Evolutionary conservation across 2,329 filamentous ascomycete species (phyloP).

Genomic region (Aureobasidium sp.): DNA sequence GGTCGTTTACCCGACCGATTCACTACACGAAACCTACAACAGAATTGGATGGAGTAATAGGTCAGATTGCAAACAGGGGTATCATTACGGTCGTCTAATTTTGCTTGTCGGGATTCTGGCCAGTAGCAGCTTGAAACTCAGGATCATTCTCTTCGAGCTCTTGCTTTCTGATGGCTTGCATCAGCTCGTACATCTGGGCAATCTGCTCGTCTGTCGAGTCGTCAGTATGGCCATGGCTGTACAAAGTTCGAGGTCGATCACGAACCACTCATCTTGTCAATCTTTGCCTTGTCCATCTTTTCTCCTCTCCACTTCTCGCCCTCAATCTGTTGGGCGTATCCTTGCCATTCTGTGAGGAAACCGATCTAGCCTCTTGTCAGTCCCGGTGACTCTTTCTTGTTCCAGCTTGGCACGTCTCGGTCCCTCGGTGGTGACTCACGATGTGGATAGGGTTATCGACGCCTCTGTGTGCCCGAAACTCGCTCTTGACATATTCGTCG

Average conservation of each 20-base stretch:
- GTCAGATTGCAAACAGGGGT: background rate
- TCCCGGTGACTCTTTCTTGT: background rate
- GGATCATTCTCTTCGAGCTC: constrained; percentile 43
- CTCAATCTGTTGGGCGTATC: constrained; percentile 88
- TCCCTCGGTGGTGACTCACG: constrained; percentile 44
- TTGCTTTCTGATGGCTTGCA: constrained; percentile 66
- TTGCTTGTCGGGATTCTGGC: background rate
- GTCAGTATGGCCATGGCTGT: background rate
- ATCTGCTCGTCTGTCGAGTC: constrained; percentile 71
- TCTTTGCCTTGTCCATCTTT: constrained; percentile 72
- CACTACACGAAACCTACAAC: background rate
- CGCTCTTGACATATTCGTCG: constrained; percentile 86
- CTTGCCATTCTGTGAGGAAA: constrained; percentile 93
- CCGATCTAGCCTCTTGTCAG: constrained; percentile 59
- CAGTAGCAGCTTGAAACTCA: constrained; percentile 22
- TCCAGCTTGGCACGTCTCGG: background rate
- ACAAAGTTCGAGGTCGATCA: constrained; percentile 17
- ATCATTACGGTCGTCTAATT: background rate
- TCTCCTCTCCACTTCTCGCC: constrained; percentile 79
- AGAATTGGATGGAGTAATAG: no score
- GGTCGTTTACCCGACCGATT: background rate
- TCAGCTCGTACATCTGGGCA: constrained; percentile 87
- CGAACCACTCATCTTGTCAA: constrained; percentile 91
- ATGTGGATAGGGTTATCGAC: constrained; percentile 90
- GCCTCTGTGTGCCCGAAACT: constrained; percentile 76